Conservation (phyloP, 495 filamentous ascomycete species). For the Penicillium psychrofluorescens region DNA sequence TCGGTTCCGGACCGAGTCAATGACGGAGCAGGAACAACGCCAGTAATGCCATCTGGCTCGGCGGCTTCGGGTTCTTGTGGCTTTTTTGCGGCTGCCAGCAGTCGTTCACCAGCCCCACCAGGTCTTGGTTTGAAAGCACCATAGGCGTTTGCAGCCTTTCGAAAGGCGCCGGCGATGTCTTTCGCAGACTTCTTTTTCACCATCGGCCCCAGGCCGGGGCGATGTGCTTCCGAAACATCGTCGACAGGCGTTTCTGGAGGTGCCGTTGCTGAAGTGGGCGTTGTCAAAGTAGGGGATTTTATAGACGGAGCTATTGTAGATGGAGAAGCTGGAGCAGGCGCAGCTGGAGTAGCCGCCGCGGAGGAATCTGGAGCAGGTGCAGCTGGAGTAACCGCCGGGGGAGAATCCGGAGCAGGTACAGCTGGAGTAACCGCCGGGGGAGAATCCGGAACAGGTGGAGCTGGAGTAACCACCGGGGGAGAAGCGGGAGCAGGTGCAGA, state of each 20-base stretch:
- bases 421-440: neutral
- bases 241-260: conserved; percentile 17
- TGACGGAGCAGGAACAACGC: conserved; percentile 73
- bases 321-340: neutral
- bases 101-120: conserved; percentile 71
- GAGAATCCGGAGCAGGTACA: neutral
- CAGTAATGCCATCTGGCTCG: conserved; percentile 80
- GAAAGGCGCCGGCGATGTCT: conserved; percentile 71
- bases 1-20: conserved; percentile 27
- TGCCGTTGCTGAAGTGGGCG: neutral
- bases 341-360: neutral
- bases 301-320: no score
- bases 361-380: neutral
- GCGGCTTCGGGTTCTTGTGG: conserved; percentile 41
- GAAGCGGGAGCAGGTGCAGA: no score
- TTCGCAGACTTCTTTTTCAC: conserved; percentile 67
- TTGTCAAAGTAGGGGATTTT: no score
- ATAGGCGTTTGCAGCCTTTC: conserved; percentile 77
- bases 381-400: neutral
- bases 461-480: no score
- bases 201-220: conserved; percentile 86
- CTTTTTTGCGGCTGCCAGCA: conserved; percentile 46
- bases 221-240: conserved; percentile 45
- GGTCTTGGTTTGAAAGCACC: conserved; percentile 77
- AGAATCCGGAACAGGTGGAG: no score